Evolutionary conservation across 345 rosid genomes (phyloP).

Genomic region (Populus davidiana): DNA sequence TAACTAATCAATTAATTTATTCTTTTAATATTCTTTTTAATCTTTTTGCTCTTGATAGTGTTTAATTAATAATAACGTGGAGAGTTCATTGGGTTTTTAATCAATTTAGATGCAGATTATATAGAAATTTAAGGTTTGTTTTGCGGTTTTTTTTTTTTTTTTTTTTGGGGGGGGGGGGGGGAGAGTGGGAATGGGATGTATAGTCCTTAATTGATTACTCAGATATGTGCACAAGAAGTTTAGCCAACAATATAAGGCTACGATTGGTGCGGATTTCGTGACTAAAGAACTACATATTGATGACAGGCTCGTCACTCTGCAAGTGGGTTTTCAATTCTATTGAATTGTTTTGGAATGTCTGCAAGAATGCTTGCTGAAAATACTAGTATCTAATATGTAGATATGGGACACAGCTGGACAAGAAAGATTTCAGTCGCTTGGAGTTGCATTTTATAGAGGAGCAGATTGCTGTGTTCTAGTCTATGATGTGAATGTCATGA

Average conservation of each 20-base stretch:
- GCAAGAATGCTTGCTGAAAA: not conserved
- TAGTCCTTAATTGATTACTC: slow-evolving; percentile 12
- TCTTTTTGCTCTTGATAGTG: not conserved
- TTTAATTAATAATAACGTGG: no score
- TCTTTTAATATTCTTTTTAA: not conserved
- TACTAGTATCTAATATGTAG: slow-evolving; percentile 31
- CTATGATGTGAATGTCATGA: slow-evolving; percentile 86
- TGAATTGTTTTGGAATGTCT: not conserved
- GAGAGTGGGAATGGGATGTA: not conserved
- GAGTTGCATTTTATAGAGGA: slow-evolving; percentile 95
- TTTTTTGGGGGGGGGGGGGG: no score
- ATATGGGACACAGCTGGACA: slow-evolving; percentile 99
- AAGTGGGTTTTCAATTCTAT: slow-evolving; percentile 41
- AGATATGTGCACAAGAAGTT: slow-evolving; percentile 81
- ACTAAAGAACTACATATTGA: slow-evolving; percentile 94
- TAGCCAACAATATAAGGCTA: slow-evolving; percentile 95
- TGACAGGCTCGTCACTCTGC: slow-evolving; percentile 86
- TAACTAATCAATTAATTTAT: not conserved
- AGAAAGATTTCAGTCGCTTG: slow-evolving; percentile 94
- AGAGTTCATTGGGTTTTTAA: not conserved
- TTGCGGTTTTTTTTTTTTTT: not conserved
- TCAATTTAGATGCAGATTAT: not conserved
- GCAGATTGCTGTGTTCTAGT: slow-evolving; percentile 95
- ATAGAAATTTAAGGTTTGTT: not conserved
- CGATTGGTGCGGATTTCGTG: slow-evolving; percentile 98